Percentiles rank a stretch among this genome's conserved stretches.
Conservation (phyloP, 83 land plant genomes). For the Isoetes engelmannii region DNA sequence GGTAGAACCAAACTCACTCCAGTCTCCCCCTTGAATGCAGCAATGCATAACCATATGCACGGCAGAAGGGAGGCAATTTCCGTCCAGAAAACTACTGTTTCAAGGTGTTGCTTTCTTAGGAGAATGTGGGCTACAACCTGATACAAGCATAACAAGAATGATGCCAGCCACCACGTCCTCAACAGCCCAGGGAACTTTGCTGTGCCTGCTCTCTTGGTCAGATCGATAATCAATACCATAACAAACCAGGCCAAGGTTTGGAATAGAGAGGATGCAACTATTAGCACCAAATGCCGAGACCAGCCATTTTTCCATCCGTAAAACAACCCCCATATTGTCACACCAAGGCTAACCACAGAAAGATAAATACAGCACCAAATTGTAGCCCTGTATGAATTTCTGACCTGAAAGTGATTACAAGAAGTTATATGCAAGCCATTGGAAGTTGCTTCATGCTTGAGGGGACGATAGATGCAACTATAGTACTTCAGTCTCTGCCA, state of each 20-base stretch:
- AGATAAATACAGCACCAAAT: constrained; percentile 15
- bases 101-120: constrained; percentile 47
- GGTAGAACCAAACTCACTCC: constrained; percentile 31
- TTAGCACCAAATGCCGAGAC: neutral
- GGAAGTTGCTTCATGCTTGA: neutral
- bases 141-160: constrained; percentile 8
- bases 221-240: neutral
- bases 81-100: constrained; percentile 38
- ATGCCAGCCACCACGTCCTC: constrained; percentile 23
- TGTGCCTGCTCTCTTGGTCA: constrained; percentile 5
- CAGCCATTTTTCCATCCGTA: constrained; percentile 6
- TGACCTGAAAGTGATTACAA: neutral
- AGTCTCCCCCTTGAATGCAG: constrained; percentile 38
- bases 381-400: neutral
- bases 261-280: neutral
- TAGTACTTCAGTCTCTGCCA: neutral
- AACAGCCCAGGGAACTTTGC: constrained; percentile 12
- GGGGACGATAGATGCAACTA: neutral
- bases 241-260: constrained; percentile 20
- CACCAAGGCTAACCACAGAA: neutral
- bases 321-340: neutral
- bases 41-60: constrained; percentile 47
- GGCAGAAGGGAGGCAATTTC: constrained; percentile 47
- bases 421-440: neutral
- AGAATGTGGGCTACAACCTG: constrained; percentile 33